A percentile compares a stretch with the other conserved stretches of the same genome.
Evolutionary conservation across 169 alveolate genomes (phyloP).

Genomic region (Cryptosporidium baileyi): DNA sequence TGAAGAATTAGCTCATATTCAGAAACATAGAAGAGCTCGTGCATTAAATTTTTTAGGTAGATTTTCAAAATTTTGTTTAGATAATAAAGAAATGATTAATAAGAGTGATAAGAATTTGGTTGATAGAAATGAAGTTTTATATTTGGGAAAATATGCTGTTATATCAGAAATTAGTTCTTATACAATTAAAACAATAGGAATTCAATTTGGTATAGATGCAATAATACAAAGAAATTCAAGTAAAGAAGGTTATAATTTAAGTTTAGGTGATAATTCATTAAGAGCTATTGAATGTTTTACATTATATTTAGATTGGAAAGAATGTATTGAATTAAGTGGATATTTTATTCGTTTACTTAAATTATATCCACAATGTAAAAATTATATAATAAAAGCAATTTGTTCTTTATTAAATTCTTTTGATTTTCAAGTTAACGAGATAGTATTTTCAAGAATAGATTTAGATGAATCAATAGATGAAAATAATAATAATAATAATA

Average conservation of each 20-base stretch:
- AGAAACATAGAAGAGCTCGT: conserved; percentile 65
- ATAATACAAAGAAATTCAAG: conserved; percentile 15
- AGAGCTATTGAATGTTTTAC: conserved; percentile 38
- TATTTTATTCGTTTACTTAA: conserved; percentile 5
- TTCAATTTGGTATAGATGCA: conserved; percentile 27
- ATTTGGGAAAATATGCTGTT: background rate
- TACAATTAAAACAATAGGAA: conserved; percentile 11
- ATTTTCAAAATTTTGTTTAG: conserved; percentile 21
- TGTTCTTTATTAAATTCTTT: conserved; percentile 48
- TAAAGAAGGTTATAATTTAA: conserved; percentile 26
- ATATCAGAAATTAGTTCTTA: background rate
- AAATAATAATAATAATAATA: background rate
- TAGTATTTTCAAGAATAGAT: background rate
- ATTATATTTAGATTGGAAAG: conserved; percentile 13
- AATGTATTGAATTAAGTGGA: conserved; percentile 22
- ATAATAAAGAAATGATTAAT: background rate
- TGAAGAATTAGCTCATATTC: conserved; percentile 47
- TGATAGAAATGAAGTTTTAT: background rate
- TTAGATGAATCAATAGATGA: background rate
- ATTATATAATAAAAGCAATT: conserved; percentile 46
- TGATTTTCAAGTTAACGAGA: conserved; percentile 43
- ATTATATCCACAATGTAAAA: conserved; percentile 40
- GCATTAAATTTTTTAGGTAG: conserved; percentile 40
- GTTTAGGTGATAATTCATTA: conserved; percentile 59
- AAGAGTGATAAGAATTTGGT: background rate